These are phyloP conservation scores for Setaria viridis DNA, from an alignment of 202 grass and related monocot genomes.

Conservation along the genomic window DNA sequence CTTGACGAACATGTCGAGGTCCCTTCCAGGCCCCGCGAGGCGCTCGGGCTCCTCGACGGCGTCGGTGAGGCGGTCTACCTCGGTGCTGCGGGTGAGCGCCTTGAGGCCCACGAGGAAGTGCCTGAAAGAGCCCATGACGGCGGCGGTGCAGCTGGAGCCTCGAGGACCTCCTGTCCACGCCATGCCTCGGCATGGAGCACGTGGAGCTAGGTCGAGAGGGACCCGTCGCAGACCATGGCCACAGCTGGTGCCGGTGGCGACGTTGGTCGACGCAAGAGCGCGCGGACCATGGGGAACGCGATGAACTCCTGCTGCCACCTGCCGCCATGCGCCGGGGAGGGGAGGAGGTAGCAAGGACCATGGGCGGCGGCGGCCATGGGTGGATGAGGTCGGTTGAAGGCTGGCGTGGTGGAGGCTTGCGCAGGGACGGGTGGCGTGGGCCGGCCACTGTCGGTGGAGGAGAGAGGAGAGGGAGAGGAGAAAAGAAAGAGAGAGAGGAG, in stretches of 20 bases:
- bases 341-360: too few relatives aligned
- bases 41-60: constrained; percentile 47
- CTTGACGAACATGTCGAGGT: constrained; percentile 46
- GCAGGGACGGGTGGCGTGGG: too few relatives aligned
- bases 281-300: not conserved
- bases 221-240: not conserved
- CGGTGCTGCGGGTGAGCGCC: constrained; percentile 27
- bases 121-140: constrained; percentile 26
- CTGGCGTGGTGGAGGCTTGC: too few relatives aligned
- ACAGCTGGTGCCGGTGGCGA: constrained; percentile 20
- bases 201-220: constrained; percentile 33
- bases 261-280: not conserved
- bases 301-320: not conserved
- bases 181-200: constrained; percentile 32
- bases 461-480: too few relatives aligned
- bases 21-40: constrained; percentile 13
- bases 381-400: too few relatives aligned
- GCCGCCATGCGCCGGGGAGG: too few relatives aligned
- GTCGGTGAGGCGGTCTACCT: constrained; percentile 39
- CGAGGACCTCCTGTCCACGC: constrained; percentile 34
- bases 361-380: too few relatives aligned
- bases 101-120: constrained; percentile 22
- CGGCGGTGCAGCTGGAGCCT: constrained; percentile 26
- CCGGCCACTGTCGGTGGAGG: too few relatives aligned
- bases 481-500: too few relatives aligned